Evolutionary conservation across 192 early-diverging fungal species (phyloP).

Genomic region (Chytriomyces hyalinus): DNA sequence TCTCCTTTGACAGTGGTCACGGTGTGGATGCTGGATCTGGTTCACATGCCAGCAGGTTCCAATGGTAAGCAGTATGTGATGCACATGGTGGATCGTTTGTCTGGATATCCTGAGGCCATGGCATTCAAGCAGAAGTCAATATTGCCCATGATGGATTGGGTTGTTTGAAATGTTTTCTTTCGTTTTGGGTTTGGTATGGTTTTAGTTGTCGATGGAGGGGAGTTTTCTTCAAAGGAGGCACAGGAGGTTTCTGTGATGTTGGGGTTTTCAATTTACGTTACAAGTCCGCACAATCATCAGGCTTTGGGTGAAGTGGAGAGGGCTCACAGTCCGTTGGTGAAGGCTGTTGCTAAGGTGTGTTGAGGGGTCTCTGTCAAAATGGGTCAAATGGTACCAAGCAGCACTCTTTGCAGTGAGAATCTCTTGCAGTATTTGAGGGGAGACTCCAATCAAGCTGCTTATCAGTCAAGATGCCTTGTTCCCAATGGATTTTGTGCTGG

Average conservation of each 20-base stretch:
- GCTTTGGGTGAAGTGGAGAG: no score
- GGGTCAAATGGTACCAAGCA: no score
- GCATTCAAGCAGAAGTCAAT: background rate
- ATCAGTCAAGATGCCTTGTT: slow-evolving; percentile 1
- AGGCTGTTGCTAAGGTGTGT: no score
- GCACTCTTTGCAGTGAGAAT: background rate
- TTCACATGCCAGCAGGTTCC: background rate
- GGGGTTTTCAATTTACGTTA: no score
- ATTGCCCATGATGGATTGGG: background rate
- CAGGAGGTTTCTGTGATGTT: no score
- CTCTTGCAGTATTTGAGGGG: background rate
- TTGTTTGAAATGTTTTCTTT: background rate
- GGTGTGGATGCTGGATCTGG: background rate
- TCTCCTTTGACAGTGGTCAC: background rate
- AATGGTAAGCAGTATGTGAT: slow-evolving; percentile 12
- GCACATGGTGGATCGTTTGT: background rate
- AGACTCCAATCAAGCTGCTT: background rate
- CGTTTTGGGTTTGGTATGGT: slow-evolving; percentile 11
- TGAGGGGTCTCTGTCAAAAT: no score
- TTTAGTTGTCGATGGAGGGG: no score
- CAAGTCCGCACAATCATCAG: no score
- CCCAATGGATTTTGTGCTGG: background rate
- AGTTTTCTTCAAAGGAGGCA: no score
- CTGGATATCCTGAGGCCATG: background rate
- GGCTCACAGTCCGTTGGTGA: no score